Evolutionary conservation across 805 yeast species (phyloP), one percentile per base, ranked within the genome.

Genomic region (Cyberlindnera maritima): DNA sequence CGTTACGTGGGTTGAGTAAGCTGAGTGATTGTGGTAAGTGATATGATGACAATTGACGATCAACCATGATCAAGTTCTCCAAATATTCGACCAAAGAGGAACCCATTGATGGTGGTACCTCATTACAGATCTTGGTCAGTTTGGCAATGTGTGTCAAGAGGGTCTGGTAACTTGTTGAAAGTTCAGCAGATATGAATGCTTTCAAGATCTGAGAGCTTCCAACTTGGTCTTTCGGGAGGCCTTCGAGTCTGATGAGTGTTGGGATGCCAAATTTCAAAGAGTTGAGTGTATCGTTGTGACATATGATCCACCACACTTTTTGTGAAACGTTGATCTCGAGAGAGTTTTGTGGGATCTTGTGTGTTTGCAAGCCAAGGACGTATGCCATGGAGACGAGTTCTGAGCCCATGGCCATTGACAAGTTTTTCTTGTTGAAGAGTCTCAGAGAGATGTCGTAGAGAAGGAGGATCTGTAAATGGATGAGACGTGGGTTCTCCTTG

Each of bases 361-460:
- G 46, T 2, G 53, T 49, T 32, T 57, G 61, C 7, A 57, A 28
- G 1, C 56, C 55, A 11, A 57, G 46, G 9, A 48, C 48, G 23
- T 57, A 57, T 0, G 59, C 53, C 53, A 57, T 51, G 18, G 61
- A 49, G 13, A 56, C 57, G 29, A 57, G 36, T 26, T 57, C 59
- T 3, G 60, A 56, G 29, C 50, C 54, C 40, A 55, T 45, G 1
- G 53, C 54, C 36, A 53, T 43, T 18, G 48, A 46, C n/a, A 52
- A 36, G 29, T 50, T 47, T 41, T 41, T 48, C 41, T 48, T 48
- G 39, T 48, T 54, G 46, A 52, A 53, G 18, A 51, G 36, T 32
- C 49, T 43, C 10, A 57, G 31, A 11, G 55, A 51, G 11, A 26
- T 43, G 35, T 50, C 53, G 31, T 46, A 53, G 11, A 56, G 40